Percentiles rank a stretch among this genome's conserved stretches.
Evolutionary conservation across 208 protist genomes (phyloP).

Genomic region (Paratrypanosoma confusum): DNA sequence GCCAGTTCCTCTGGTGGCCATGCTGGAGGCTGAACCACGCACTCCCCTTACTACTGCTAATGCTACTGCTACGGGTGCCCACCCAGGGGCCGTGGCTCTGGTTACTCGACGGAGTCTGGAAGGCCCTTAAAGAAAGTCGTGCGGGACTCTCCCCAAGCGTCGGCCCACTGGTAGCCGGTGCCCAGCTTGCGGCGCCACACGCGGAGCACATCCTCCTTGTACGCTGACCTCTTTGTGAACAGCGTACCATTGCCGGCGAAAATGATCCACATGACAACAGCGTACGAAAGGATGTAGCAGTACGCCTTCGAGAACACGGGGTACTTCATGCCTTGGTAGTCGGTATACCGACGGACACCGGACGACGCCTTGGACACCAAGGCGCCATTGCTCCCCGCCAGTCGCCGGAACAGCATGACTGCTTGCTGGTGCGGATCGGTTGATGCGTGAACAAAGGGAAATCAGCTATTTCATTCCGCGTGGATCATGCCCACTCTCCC

Average conservation of each 20-base stretch:
- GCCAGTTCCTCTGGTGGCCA: no score
- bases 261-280: constrained; percentile 62
- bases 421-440: no score
- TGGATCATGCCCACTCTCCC: no score
- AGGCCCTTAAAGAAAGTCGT: constrained; percentile 73
- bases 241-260: constrained; percentile 48
- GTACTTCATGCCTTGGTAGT: constrained; percentile 79
- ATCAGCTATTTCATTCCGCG: no score
- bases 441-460: no score
- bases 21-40: no score
- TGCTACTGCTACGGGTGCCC: no score
- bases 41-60: no score
- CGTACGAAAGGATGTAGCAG: constrained; percentile 40
- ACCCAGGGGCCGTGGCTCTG: no score
- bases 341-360: constrained; percentile 48
- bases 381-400: no score
- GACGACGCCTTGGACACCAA: constrained; percentile 12
- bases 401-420: constrained; percentile 69
- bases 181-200: constrained; percentile 80
- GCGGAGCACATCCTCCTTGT: constrained; percentile 73
- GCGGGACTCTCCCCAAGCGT: constrained; percentile 74
- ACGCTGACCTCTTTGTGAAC: constrained; percentile 28
- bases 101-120: constrained; percentile 55
- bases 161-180: constrained; percentile 82
- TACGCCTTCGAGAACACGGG: constrained; percentile 41